phyloP scores from a whole-genome alignment of 345 rosid genomes.

The Acer campestre region DNA sequence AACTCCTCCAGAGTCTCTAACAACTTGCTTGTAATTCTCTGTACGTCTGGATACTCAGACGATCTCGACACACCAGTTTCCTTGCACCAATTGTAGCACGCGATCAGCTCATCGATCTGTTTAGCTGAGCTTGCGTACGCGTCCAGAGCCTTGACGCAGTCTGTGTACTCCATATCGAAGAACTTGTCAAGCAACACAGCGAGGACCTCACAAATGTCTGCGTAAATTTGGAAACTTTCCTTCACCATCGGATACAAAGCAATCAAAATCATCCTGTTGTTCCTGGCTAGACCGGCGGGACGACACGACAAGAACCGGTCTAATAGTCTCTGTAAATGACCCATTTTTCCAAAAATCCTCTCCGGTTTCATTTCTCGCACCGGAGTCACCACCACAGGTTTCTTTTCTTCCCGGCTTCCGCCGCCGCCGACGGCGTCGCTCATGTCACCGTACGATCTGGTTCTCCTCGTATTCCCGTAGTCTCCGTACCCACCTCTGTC shows the following conservation, averaged over 20 bases:
- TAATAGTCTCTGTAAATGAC: constrained; percentile 80
- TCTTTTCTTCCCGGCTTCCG: constrained; percentile 43
- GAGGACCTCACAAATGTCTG: constrained; percentile 77
- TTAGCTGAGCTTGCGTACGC: constrained; percentile 70
- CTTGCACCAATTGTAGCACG: constrained; percentile 79
- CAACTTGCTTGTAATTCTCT: constrained; percentile 77
- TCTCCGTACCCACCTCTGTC: constrained; percentile 32
- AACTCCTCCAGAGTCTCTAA: constrained; percentile 85
- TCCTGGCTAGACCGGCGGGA: constrained; percentile 82
- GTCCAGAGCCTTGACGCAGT: constrained; percentile 83
- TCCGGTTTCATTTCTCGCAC: constrained; percentile 74
- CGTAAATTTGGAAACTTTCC: constrained; percentile 84
- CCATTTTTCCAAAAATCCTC: constrained; percentile 80
- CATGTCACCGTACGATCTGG: constrained; percentile 73
- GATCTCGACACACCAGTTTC: constrained; percentile 79
- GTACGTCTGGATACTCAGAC: constrained; percentile 92
- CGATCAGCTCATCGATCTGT: constrained; percentile 82
- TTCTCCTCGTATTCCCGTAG: constrained; percentile 54
- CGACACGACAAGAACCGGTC: constrained; percentile 81
- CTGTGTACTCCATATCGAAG: constrained; percentile 80
- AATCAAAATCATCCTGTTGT: constrained; percentile 66
- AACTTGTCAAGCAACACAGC: constrained; percentile 83
- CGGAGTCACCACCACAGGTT: constrained; percentile 52
- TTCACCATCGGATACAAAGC: constrained; percentile 74
- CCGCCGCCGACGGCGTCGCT: constrained; percentile 49